Base-by-base conservation (phyloP, 306 rosid species). In the Erythrophleum fordii region DNA sequence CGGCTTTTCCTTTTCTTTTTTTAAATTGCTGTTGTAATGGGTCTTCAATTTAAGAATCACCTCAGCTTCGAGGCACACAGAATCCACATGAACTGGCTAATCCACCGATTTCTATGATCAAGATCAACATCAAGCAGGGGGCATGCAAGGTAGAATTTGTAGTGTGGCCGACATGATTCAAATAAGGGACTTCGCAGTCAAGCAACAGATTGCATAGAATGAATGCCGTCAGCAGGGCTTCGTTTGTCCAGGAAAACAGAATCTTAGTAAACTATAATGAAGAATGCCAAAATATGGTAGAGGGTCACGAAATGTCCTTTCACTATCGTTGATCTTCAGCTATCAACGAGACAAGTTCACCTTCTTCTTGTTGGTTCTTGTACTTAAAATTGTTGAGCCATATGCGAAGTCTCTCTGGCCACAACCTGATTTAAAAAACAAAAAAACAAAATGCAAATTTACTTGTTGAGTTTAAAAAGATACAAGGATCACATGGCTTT, bases 311-410 rank as follows among this genome's bases (percentile, higher is more conserved):
- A 9, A 45, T 61, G 34, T 37, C 65, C 73, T 35, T 68, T 78
- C 58, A 78, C 86, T 91, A 84, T 80, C 61, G 80, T 78, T 84
- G 87, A 78, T 87, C 93, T 83, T 86, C 91, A 77, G 29, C 80
- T 72, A 60, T 89, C 78, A 94, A 86, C n/a, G 88, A 45, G 28
- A 83, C 90, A 46, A 91, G 84, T 80, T 94, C 98, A 76, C 92
- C 87, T 85, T 90, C 98, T 84, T 89, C 90, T 61, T 87, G 89
- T 82, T 84, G 90, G 84, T 85, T 87, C 83, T 84, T 87, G 84
- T 80, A 87, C 86, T 78, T 90, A 17, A 90, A 83, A 84, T 81
- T 77, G 92, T 81, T 87, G 29, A 92, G 86, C 97, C 93, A 94
- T 80, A 87, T 87, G 37, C 80, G 59, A 44, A 92, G 83, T 84